A percentile compares a stretch with the other conserved stretches of the same genome.
These are phyloP conservation scores for Colletotrichum cordylinicola DNA, from an alignment of 2,329 filamentous ascomycete species.

Conservation along the genomic window DNA sequence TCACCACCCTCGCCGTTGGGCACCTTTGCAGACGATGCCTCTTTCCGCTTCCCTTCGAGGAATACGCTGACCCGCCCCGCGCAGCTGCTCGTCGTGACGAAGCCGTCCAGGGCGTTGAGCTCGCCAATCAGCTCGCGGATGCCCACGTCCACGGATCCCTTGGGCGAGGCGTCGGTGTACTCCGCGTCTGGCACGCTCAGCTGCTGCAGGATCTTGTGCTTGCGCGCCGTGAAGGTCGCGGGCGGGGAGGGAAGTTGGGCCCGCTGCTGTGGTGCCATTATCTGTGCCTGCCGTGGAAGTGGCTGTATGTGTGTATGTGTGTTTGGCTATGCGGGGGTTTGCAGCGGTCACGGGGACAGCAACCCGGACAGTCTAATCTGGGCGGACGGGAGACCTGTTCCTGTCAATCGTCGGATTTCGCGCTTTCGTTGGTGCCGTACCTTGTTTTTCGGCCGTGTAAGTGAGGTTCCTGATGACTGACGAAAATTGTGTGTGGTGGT, in stretches of 20 bases:
- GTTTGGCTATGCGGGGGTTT: not conserved
- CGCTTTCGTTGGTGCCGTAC: not conserved
- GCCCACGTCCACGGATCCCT: slow-evolving; percentile 82
- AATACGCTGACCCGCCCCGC: slow-evolving; percentile 88
- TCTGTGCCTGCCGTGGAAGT: not conserved
- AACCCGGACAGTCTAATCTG: not conserved
- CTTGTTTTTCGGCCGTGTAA: slow-evolving; percentile 13
- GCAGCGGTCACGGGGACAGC: not conserved
- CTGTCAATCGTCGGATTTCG: not conserved
- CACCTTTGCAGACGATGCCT: not conserved
- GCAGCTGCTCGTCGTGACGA: slow-evolving; percentile 94
- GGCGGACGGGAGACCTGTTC: not conserved
- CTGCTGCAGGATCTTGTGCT: slow-evolving; percentile 73
- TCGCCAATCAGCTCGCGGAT: slow-evolving; percentile 79
- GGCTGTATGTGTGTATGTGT: not conserved
- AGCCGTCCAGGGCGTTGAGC: slow-evolving; percentile 76
- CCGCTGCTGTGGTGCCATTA: not conserved
- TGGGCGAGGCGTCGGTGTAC: slow-evolving; percentile 86
- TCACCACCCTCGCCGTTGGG: not conserved
- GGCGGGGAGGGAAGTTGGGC: slow-evolving; percentile 33
- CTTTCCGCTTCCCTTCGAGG: slow-evolving; percentile 70
- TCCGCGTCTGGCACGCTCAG: slow-evolving; percentile 71
- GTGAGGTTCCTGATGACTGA: not conserved
- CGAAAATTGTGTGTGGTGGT: not conserved
- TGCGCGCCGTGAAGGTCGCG: slow-evolving; percentile 62